A percentile compares a stretch with the other conserved stretches of the same genome.
phyloP scores from a whole-genome alignment of 2,329 filamentous ascomycete species.

The Rasamsonia emersonii region DNA sequence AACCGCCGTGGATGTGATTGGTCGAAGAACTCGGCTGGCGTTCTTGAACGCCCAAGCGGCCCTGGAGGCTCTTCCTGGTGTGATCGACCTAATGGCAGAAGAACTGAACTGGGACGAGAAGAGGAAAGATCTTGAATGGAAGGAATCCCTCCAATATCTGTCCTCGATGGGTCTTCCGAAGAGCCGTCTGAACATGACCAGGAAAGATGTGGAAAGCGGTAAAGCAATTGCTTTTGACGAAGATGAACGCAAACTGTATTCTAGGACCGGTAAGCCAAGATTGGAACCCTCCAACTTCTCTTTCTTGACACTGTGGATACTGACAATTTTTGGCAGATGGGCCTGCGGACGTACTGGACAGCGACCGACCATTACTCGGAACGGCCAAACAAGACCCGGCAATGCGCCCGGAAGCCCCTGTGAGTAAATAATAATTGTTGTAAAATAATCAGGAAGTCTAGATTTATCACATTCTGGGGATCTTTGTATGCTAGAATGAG shows the following conservation, averaged over 20 bases:
- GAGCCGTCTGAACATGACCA: slow-evolving; percentile 47
- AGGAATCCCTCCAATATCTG: slow-evolving; percentile 53
- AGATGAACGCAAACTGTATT: slow-evolving; percentile 31
- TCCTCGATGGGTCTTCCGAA: slow-evolving; percentile 54
- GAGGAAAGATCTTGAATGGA: slow-evolving; percentile 74
- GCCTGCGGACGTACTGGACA: slow-evolving; percentile 45
- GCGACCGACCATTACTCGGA: slow-evolving; percentile 37
- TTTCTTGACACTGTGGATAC: slow-evolving; percentile 1
- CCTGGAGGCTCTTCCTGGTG: slow-evolving; percentile 70
- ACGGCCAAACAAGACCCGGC: slow-evolving; percentile 32
- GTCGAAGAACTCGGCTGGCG: slow-evolving; percentile 71
- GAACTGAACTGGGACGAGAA: slow-evolving; percentile 70
- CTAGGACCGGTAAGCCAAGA: slow-evolving; percentile 31
- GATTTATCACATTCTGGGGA: too few relatives aligned
- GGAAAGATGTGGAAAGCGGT: slow-evolving; percentile 52
- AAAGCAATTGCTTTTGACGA: slow-evolving; percentile 38
- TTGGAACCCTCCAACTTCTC: too few relatives aligned
- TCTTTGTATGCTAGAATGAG: too few relatives aligned
- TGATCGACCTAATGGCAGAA: slow-evolving; percentile 83
- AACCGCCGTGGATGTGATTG: slow-evolving; percentile 80
- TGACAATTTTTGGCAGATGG: slow-evolving; percentile 34
- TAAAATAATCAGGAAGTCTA: too few relatives aligned
- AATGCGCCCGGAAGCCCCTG: slow-evolving; percentile 34
- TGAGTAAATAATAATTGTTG: slow-evolving; percentile 43
- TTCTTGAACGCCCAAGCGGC: slow-evolving; percentile 90